These are phyloP conservation scores for Annulohypoxylon moriforme DNA, from an alignment of 495 filamentous ascomycete genomes.

Conservation along the genomic window DNA sequence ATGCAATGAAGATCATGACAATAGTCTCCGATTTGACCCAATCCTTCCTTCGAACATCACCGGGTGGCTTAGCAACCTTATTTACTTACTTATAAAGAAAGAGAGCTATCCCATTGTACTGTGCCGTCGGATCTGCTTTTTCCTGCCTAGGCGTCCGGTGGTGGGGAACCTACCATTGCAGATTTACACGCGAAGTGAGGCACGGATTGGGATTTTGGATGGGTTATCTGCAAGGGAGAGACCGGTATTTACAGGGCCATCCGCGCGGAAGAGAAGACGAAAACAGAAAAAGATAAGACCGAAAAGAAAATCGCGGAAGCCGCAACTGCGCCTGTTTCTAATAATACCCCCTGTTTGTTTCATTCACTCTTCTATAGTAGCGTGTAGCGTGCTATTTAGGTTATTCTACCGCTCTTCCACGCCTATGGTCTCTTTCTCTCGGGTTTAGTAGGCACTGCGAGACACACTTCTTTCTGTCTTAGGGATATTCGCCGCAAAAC, in stretches of 20 bases:
- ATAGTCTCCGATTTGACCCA: background rate
- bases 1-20: constrained; percentile 4
- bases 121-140: constrained; percentile 21
- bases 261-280: constrained; percentile 25
- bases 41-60: background rate
- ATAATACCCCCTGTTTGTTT: background rate
- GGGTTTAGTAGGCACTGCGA: background rate
- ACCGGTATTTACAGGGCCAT: background rate
- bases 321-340: constrained; percentile 43
- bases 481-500: constrained; percentile 2
- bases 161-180: constrained; percentile 6
- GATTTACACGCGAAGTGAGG: background rate
- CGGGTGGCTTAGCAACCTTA: constrained; percentile 28
- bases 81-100: constrained; percentile 19
- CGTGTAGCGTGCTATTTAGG: background rate
- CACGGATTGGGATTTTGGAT: background rate
- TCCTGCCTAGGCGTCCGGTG: background rate
- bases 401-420: constrained; percentile 9
- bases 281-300: background rate
- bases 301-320: constrained; percentile 18
- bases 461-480: background rate
- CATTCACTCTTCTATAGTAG: background rate
- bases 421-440: background rate
- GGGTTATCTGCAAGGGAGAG: constrained; percentile 32
- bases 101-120: background rate